Evolutionary conservation across 257 asterid species (phyloP).

Genomic region (Verbena officinalis): DNA sequence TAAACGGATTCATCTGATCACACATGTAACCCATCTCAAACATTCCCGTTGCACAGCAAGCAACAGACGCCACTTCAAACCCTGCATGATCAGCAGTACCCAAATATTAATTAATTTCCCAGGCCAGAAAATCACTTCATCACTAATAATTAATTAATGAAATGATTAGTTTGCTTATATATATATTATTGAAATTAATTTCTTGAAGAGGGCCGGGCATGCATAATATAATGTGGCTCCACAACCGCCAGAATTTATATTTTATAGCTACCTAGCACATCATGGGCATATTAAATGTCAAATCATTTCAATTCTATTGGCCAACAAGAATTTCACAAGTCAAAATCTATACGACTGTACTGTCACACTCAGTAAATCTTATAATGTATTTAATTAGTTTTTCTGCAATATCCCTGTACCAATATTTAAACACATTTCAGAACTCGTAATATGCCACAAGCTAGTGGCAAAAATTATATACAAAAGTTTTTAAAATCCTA

Average conservation of each 20-base stretch:
- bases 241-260: not conserved
- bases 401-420: not conserved
- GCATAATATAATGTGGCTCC: not conserved
- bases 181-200: too few relatives aligned
- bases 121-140: too few relatives aligned
- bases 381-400: not conserved
- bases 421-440: not conserved
- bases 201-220: too few relatives aligned
- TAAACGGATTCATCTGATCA: constrained; percentile 66
- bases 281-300: not conserved
- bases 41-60: constrained; percentile 89
- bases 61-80: constrained; percentile 64
- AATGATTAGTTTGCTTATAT: too few relatives aligned
- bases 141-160: too few relatives aligned
- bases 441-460: too few relatives aligned
- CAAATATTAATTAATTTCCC: too few relatives aligned
- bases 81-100: too few relatives aligned
- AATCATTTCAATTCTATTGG: not conserved
- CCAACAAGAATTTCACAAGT: not conserved
- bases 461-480: too few relatives aligned
- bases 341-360: not conserved
- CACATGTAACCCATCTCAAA: constrained; percentile 90
- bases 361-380: not conserved
- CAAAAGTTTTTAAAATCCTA: too few relatives aligned
- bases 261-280: too few relatives aligned